A percentile compares a stretch with the other conserved stretches of the same genome.
Evolutionary conservation across 345 rosid genomes (phyloP).

Genomic region (Hibiscus trionum): DNA sequence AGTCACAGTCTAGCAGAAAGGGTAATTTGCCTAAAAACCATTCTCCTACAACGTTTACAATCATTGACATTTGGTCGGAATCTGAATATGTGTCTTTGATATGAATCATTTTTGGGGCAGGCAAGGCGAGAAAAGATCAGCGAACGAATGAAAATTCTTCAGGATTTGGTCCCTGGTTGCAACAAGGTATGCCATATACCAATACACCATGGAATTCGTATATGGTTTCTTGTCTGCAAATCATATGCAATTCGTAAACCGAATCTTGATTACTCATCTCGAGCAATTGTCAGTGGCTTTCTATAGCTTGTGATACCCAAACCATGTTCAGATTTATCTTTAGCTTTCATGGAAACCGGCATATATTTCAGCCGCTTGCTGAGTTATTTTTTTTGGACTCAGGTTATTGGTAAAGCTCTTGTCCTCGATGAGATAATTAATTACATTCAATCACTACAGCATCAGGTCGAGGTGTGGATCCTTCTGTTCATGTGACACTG

Average conservation of each 20-base stretch:
- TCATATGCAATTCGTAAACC: background rate
- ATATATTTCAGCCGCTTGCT: background rate
- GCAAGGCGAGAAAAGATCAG: background rate
- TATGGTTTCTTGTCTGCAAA: background rate
- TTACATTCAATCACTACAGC: background rate
- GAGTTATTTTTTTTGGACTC: background rate
- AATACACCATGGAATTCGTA: background rate
- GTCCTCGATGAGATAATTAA: slow-evolving; percentile 1
- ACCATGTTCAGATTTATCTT: background rate
- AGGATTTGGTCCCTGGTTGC: background rate
- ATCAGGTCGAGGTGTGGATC: background rate
- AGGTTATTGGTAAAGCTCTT: background rate
- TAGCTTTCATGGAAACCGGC: background rate
- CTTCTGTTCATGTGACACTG: background rate
- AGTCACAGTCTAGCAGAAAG: slow-evolving; percentile 95
- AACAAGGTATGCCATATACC: background rate
- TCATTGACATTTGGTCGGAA: background rate
- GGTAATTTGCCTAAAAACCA: slow-evolving; percentile 39
- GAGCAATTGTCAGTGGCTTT: background rate
- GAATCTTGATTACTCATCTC: background rate
- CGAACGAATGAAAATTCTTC: background rate
- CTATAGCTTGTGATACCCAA: background rate
- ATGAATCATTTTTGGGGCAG: background rate
- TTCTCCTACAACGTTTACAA: background rate
- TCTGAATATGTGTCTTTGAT: background rate